A percentile compares a stretch with the other conserved stretches of the same genome.
phyloP scores from a whole-genome alignment of 306 rosid genomes.

The Hippophae tibetana region DNA sequence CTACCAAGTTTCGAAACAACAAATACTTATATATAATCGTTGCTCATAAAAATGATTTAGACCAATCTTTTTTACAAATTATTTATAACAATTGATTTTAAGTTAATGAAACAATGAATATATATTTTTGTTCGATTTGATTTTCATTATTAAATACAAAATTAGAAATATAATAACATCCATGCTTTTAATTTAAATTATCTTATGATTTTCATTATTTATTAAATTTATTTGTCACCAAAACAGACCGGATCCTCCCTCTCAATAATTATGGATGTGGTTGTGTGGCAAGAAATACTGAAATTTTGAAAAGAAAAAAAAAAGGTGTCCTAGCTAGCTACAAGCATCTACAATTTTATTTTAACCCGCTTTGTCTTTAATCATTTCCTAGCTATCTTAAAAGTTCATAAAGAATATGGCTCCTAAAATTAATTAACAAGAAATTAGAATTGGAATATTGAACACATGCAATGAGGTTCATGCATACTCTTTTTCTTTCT shows the following conservation, averaged over 20 bases:
- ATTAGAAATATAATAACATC: no score
- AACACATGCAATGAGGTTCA: conserved; percentile 26
- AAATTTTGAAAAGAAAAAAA: conserved; percentile 32
- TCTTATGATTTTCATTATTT: no score
- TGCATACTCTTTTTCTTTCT: conserved; percentile 18
- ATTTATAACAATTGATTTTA: no score
- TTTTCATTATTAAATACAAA: no score
- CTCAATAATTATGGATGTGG: conserved; percentile 57
- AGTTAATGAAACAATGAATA: no score
- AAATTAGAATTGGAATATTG: conserved; percentile 18
- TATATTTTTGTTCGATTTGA: no score
- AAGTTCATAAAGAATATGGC: conserved; percentile 27
- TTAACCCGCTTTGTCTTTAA: conserved; percentile 39
- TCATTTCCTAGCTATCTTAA: conserved; percentile 42
- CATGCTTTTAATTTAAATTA: no score
- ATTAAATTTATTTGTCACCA: conserved; percentile 16
- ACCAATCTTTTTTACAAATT: no score
- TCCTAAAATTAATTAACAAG: conserved; percentile 17
- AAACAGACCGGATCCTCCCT: conserved; percentile 25
- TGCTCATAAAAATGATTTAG: no score
- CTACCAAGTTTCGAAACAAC: no score
- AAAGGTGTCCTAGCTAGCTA: conserved; percentile 56
- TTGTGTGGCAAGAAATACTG: conserved; percentile 69
- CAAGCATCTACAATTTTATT: conserved; percentile 52
- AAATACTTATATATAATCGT: no score